These are phyloP conservation scores for Fomitopsis pinicola DNA, from an alignment of 1,284 basidiomycete species.

Conservation along the genomic window DNA sequence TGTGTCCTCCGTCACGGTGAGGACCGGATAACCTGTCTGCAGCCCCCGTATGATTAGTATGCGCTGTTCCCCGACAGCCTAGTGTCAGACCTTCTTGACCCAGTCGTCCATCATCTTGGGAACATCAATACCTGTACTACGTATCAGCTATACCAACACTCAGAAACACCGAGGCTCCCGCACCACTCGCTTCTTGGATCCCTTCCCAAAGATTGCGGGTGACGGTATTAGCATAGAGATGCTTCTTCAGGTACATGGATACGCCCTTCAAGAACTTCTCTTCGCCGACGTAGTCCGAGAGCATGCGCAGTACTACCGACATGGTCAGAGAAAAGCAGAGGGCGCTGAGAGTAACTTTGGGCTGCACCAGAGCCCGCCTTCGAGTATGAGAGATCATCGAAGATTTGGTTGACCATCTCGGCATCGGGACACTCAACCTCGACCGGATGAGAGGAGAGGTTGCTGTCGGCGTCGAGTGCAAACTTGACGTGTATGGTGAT, in stretches of 20 bases:
- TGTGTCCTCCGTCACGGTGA: conserved; percentile 79
- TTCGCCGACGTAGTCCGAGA: conserved; percentile 86
- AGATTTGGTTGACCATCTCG: conserved; percentile 87
- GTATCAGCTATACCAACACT: neutral
- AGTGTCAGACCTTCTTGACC: conserved; percentile 68
- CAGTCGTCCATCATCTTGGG: conserved; percentile 87
- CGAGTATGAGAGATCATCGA: conserved; percentile 82
- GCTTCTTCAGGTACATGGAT: conserved; percentile 89
- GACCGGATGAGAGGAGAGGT: conserved; percentile 92
- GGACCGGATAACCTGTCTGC: conserved; percentile 82
- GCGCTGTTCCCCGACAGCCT: neutral
- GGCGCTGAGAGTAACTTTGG: neutral
- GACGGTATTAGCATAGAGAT: conserved; percentile 79
- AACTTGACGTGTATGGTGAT: conserved; percentile 64
- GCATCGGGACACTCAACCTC: conserved; percentile 91
- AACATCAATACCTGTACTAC: conserved; percentile 60
- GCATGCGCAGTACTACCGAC: conserved; percentile 82
- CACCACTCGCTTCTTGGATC: conserved; percentile 72
- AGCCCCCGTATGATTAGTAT: neutral
- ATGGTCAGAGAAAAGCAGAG: neutral
- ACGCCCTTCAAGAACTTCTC: conserved; percentile 86
- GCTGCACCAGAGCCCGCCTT: conserved; percentile 76
- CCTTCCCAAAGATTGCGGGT: conserved; percentile 91
- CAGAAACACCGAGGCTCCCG: neutral
- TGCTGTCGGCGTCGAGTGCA: conserved; percentile 83